phyloP scores from a whole-genome alignment of 1,139 yeast species.

The Kodamaea anthophila region DNA sequence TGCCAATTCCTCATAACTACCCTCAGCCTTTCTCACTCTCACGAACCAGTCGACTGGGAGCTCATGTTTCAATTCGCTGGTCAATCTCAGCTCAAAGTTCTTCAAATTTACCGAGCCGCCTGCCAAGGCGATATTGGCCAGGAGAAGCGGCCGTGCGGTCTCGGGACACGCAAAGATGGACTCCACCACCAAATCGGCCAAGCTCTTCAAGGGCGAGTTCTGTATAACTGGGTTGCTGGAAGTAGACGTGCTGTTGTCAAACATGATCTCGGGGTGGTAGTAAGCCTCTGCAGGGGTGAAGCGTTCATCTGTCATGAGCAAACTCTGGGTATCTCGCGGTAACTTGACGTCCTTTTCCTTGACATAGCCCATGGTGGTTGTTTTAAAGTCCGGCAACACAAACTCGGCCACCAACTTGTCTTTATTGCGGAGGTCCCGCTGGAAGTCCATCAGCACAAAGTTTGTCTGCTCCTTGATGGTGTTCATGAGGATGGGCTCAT shows the following conservation, averaged over 20 bases:
- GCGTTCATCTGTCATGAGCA: slow-evolving; percentile 72
- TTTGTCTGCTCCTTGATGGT: slow-evolving; percentile 80
- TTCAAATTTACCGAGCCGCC: slow-evolving; percentile 80
- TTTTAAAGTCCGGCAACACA: slow-evolving; percentile 81
- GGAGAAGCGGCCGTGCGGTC: slow-evolving; percentile 66
- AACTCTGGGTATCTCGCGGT: slow-evolving; percentile 51
- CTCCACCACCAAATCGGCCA: slow-evolving; percentile 73
- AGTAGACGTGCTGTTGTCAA: slow-evolving; percentile 29
- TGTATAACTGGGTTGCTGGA: slow-evolving; percentile 29
- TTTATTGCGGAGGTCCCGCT: slow-evolving; percentile 42
- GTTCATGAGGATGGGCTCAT: slow-evolving; percentile 80
- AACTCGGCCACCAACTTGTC: slow-evolving; percentile 46
- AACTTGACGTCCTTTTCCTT: slow-evolving; percentile 26
- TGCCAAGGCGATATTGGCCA: slow-evolving; percentile 69
- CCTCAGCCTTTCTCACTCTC: slow-evolving; percentile 27
- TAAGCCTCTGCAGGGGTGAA: slow-evolving; percentile 83
- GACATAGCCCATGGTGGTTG: slow-evolving; percentile 66
- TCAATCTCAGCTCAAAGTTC: slow-evolving; percentile 59
- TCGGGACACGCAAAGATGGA: slow-evolving; percentile 69
- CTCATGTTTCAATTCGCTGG: slow-evolving; percentile 55
- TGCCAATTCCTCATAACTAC: slow-evolving; percentile 21
- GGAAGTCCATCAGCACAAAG: slow-evolving; percentile 66
- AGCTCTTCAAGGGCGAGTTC: slow-evolving; percentile 58
- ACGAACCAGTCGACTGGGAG: slow-evolving; percentile 65
- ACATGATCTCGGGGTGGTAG: slow-evolving; percentile 73